phyloP scores from a whole-genome alignment of 2,329 filamentous ascomycete genomes.

The Aspergillus caelatus region DNA sequence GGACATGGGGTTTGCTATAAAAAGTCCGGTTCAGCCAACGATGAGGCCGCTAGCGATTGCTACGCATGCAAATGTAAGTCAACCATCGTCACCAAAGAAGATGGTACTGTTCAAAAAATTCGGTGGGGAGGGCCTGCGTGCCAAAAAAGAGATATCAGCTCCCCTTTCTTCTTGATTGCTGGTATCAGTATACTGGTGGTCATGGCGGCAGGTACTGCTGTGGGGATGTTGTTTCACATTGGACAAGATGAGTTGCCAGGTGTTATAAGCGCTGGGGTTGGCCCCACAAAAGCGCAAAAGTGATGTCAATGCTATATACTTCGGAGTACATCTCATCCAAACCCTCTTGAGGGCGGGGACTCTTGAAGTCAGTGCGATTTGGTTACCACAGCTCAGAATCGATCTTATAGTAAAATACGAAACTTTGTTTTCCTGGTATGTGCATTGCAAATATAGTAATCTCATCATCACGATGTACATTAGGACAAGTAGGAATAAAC shows the following conservation, averaged over 20 bases:
- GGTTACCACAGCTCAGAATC: not conserved
- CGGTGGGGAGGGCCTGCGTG: slow-evolving; percentile 86
- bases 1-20: slow-evolving; percentile 77
- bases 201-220: slow-evolving; percentile 67
- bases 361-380: not conserved
- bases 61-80: slow-evolving; percentile 76
- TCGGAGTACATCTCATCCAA: not conserved
- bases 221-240: slow-evolving; percentile 79
- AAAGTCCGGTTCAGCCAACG: slow-evolving; percentile 57
- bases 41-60: slow-evolving; percentile 58
- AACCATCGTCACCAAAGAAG: slow-evolving; percentile 53
- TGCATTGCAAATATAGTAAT: not conserved
- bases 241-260: slow-evolving; percentile 87
- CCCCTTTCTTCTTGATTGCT: slow-evolving; percentile 84
- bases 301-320: slow-evolving; percentile 22
- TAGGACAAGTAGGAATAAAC: not conserved
- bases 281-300: slow-evolving; percentile 60
- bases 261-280: slow-evolving; percentile 94
- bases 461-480: not conserved
- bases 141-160: slow-evolving; percentile 87
- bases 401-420: not conserved
- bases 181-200: slow-evolving; percentile 73
- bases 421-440: not conserved
- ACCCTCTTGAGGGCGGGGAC: not conserved
- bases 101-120: slow-evolving; percentile 61